phyloP scores from a whole-genome alignment of 768 basidiomycete genomes.

The Agaricus blazei region DNA sequence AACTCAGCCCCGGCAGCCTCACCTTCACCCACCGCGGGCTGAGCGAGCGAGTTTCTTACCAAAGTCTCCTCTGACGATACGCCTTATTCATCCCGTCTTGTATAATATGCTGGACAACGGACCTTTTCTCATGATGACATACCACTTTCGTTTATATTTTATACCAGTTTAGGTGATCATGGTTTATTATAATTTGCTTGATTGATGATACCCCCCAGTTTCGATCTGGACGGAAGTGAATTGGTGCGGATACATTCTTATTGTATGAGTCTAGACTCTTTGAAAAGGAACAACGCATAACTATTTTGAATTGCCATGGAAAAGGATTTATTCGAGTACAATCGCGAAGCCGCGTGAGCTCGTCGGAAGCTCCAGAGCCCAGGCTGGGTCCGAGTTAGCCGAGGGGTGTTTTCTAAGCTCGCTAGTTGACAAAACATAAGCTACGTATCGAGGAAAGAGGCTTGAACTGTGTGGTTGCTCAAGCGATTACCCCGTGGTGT shows the following conservation, averaged over 20 bases:
- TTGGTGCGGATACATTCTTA: not conserved
- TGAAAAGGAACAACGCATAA: not conserved
- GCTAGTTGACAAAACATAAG: too few species aligned
- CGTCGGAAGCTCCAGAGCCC: not conserved
- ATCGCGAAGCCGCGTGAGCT: not conserved
- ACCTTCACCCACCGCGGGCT: not conserved
- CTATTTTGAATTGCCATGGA: too few species aligned
- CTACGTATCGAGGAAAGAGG: too few species aligned
- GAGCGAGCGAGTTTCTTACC: not conserved
- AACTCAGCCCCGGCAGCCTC: not conserved
- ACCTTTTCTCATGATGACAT: not conserved
- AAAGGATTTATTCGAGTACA: not conserved
- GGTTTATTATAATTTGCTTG: not conserved
- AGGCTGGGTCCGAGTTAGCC: too few species aligned
- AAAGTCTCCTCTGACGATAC: not conserved
- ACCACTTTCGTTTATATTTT: not conserved
- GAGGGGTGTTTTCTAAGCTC: too few species aligned
- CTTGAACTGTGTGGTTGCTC: too few species aligned
- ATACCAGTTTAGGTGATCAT: slow-evolving; percentile 5
- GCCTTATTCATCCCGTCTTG: not conserved
- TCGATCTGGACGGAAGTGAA: not conserved
- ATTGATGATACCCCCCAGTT: slow-evolving; percentile 3
- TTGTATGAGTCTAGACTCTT: not conserved
- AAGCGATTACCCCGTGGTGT: too few species aligned
- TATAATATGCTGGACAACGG: slow-evolving; percentile 1